Conservation (phyloP, 2,329 filamentous ascomycete species). For the Phaeosphaeriaceae sp. region DNA sequence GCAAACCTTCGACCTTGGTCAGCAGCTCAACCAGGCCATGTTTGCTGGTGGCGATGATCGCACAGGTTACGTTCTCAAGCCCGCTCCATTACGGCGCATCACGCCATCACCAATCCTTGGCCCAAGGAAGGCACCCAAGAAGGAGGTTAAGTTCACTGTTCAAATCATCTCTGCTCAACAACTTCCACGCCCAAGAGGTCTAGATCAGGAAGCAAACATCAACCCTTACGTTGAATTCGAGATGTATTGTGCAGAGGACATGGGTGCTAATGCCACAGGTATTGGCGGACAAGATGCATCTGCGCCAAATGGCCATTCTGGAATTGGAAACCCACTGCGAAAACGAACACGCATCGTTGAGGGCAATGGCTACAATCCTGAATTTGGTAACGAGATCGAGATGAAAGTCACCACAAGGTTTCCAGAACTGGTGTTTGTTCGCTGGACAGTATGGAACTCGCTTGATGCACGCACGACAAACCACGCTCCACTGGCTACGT, state of each 20-base stretch:
- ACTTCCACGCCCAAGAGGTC: constrained; percentile 79
- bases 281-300: constrained; percentile 71
- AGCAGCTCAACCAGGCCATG: constrained; percentile 98
- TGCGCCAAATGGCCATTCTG: constrained; percentile 67
- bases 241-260: constrained; percentile 92
- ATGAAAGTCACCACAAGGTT: constrained; percentile 92
- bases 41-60: constrained; percentile 87
- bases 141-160: constrained; percentile 82
- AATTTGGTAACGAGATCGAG: constrained; percentile 79
- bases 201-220: constrained; percentile 75
- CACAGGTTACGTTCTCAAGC: constrained; percentile 93
- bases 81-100: constrained; percentile 72
- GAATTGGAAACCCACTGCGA: constrained; percentile 74
- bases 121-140: constrained; percentile 73
- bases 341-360: constrained; percentile 80
- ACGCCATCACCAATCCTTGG: constrained; percentile 51
- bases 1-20: constrained; percentile 95
- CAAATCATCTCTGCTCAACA: constrained; percentile 94
- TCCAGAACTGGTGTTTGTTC: constrained; percentile 90
- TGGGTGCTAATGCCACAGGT: constrained; percentile 74
- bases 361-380: constrained; percentile 92
- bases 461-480: constrained; percentile 74
- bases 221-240: constrained; percentile 96
- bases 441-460: constrained; percentile 90
- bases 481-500: constrained; percentile 76